Conservation (phyloP, 2,329 filamentous ascomycete species). For the Alternaria viburni region DNA sequence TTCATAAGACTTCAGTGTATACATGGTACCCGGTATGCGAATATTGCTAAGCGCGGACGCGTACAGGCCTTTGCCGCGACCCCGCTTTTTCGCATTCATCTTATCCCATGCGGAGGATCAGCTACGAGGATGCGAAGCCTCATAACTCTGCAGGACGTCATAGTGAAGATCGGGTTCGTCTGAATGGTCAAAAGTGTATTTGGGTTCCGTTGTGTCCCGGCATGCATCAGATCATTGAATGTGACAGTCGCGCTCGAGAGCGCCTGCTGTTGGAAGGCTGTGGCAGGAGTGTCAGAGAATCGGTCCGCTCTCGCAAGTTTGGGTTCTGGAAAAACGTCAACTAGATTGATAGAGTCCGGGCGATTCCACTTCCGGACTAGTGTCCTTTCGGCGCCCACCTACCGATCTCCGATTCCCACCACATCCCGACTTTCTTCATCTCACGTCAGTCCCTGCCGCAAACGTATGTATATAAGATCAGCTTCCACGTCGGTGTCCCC, state of each 20-base stretch:
- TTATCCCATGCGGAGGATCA: slow-evolving; percentile 11
- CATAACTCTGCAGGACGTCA: slow-evolving; percentile 1
- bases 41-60: not conserved
- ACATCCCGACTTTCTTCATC: not conserved
- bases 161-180: not conserved
- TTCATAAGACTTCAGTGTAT: not conserved
- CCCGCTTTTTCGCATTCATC: slow-evolving; percentile 13
- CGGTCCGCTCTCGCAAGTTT: not conserved
- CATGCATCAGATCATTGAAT: not conserved
- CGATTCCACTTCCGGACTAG: not conserved
- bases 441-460: not conserved
- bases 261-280: not conserved
- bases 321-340: not conserved
- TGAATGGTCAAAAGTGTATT: not conserved
- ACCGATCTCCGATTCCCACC: not conserved
- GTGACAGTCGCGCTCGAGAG: not conserved
- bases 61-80: slow-evolving; percentile 2
- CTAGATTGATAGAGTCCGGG: not conserved
- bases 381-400: not conserved
- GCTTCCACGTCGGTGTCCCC: not conserved
- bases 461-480: not conserved
- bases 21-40: slow-evolving; percentile 1
- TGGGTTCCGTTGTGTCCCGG: not conserved
- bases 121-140: slow-evolving; percentile 5
- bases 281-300: not conserved